phyloP scores from a whole-genome alignment of 1,284 basidiomycete species.

The Austroboletus novae-zelandiae region DNA sequence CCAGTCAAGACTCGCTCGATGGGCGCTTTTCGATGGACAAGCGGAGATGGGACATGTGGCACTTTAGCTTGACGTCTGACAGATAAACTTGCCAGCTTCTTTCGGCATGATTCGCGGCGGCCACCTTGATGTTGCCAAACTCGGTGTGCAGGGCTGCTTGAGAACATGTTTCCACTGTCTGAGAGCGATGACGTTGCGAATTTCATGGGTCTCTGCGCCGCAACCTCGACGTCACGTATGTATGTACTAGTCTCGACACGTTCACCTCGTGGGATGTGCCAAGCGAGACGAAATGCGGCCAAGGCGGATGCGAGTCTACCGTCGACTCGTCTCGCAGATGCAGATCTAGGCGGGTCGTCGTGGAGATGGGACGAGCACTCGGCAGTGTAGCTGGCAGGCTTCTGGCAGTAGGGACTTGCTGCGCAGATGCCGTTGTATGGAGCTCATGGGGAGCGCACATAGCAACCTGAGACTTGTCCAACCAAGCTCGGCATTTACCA shows the following conservation, averaged over 20 bases:
- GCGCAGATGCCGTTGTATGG: conserved; percentile 18
- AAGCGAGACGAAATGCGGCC: conserved; percentile 76
- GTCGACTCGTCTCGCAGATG: conserved; percentile 38
- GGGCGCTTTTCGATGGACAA: conserved; percentile 70
- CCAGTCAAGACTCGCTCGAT: conserved; percentile 63
- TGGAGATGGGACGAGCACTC: neutral
- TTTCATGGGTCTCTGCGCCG: too few relatives aligned
- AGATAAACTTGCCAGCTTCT: conserved; percentile 75
- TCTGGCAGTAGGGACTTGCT: conserved; percentile 1
- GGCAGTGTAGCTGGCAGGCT: neutral
- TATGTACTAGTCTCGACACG: conserved; percentile 60
- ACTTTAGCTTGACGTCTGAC: conserved; percentile 1
- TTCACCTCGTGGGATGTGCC: conserved; percentile 79
- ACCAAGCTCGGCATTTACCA: neutral
- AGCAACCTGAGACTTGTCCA: conserved; percentile 7
- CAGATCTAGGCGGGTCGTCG: conserved; percentile 13
- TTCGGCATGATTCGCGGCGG: conserved; percentile 96
- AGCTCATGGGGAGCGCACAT: conserved; percentile 4
- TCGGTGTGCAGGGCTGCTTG: conserved; percentile 46
- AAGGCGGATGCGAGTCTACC: conserved; percentile 77
- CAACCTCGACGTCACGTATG: conserved; percentile 92
- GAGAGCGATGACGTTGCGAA: conserved; percentile 80
- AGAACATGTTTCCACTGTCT: too few relatives aligned
- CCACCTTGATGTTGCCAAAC: conserved; percentile 90
- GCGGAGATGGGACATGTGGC: neutral